Evolutionary conservation across 257 asterid genomes (phyloP), one percentile per base, ranked within the genome.

Genomic region (Solanum chmielewskii): DNA sequence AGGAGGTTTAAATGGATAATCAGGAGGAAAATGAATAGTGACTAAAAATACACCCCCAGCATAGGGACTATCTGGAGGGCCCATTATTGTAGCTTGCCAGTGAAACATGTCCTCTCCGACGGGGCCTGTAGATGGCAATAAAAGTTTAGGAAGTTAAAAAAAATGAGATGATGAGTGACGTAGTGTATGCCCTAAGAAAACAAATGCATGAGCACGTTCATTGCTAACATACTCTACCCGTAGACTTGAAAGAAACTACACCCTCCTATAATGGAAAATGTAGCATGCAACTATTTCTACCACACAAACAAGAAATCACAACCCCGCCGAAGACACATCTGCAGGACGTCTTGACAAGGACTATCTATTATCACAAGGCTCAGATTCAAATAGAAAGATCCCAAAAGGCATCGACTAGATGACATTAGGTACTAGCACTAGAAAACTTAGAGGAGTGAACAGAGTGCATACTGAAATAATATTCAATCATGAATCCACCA

Each of bases 81-180:
- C 69, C 85, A 80, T 80, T 11, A 80, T 80, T 4, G 85, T 80
- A 29, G 85, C 85, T 47, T 80, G 85, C 85, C 85, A 80, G 44
- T 80, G 85, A 80, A 80, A 80, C 85, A 80, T 80, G 85, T 80
- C 85, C 85, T 80, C 85, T 80, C 85, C 85, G 14, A 80, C 85
- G 3, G 85, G 85, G 25, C 85, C 85, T 80, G 42, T 29, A 78
- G 45, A 78, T 47, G 41, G 68, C 39, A 47, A 13, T 23, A 49
- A 11, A 80, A 78, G 66, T 78, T 41, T 78, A 45, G 66, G 11
- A 78, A 80, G 68, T 29, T 47, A 18, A 47, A 47, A 47, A 80
- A 18, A 18, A 45, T 29, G 27, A 27, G 29, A 5, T 47, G 27
- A 10, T 18, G 68, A 80, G 9, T 29, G 44, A 80, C 20, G 2